These are phyloP conservation scores for Austroboletus eburneus DNA, from an alignment of 768 basidiomycete genomes.

Conservation along the genomic window DNA sequence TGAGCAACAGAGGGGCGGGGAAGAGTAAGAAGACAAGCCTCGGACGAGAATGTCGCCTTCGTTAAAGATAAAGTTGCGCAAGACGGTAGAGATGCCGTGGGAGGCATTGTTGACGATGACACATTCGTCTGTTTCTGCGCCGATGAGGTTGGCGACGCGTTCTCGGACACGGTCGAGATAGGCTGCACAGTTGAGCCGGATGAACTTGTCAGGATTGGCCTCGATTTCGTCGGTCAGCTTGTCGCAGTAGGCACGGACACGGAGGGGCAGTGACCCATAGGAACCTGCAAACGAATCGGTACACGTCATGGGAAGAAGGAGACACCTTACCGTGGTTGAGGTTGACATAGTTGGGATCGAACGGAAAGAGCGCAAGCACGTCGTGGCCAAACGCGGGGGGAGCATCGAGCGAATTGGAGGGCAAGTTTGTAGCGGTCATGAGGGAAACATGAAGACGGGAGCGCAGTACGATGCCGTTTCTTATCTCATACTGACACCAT, in stretches of 20 bases:
- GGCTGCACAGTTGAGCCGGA: constrained; percentile 34
- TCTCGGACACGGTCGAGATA: constrained; percentile 39
- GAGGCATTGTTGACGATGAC: constrained; percentile 39
- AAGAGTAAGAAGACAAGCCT: constrained; percentile 18
- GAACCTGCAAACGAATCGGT: constrained; percentile 40
- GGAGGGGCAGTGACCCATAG: constrained; percentile 52
- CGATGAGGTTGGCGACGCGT: constrained; percentile 45
- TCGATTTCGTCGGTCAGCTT: constrained; percentile 43
- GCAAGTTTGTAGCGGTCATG: constrained; percentile 7
- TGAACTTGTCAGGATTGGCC: constrained; percentile 54
- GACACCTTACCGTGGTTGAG: constrained; percentile 56
- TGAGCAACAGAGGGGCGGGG: neutral
- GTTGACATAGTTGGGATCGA: constrained; percentile 58
- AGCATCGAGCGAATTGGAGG: neutral
- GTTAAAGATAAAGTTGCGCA: constrained; percentile 52
- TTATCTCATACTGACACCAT: constrained; percentile 1
- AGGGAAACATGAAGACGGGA: neutral
- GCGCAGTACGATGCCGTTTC: neutral
- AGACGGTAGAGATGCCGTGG: constrained; percentile 52
- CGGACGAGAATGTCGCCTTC: constrained; percentile 61
- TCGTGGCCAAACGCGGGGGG: constrained; percentile 54
- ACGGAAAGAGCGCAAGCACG: constrained; percentile 49
- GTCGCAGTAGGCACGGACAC: constrained; percentile 45
- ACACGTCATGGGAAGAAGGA: neutral
- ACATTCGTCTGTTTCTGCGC: constrained; percentile 54